Percentiles rank a stretch among this genome's conserved stretches.
These are phyloP conservation scores for Arabidopsis lyrata DNA, from an alignment of 441 rosid genomes.

Conservation along the genomic window DNA sequence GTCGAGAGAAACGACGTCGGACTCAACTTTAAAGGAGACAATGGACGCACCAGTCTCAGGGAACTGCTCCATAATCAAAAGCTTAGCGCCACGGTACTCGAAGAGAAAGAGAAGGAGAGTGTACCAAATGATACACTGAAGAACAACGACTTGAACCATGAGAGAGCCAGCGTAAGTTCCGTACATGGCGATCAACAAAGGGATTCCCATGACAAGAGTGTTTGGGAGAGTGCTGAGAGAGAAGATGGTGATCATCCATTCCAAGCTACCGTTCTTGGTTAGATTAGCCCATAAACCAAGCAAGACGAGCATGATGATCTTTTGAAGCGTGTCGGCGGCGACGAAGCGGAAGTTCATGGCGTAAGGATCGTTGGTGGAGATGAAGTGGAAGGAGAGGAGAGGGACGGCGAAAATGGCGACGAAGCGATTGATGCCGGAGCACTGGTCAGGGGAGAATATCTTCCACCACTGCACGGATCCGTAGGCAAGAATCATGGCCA, in stretches of 20 bases:
- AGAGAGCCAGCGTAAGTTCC: slow-evolving; percentile 56
- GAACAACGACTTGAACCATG: slow-evolving; percentile 76
- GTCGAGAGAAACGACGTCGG: slow-evolving; percentile 71
- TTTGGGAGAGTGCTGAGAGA: slow-evolving; percentile 69
- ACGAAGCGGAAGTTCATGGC: slow-evolving; percentile 67
- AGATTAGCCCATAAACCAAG: slow-evolving; percentile 63
- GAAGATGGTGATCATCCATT: slow-evolving; percentile 76
- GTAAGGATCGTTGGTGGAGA: slow-evolving; percentile 66
- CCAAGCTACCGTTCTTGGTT: slow-evolving; percentile 56
- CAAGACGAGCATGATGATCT: slow-evolving; percentile 56
- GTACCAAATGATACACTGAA: slow-evolving; percentile 84
- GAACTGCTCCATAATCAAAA: slow-evolving; percentile 71
- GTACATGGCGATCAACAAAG: slow-evolving; percentile 72
- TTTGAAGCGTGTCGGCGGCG: slow-evolving; percentile 75
- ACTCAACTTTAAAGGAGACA: slow-evolving; percentile 66
- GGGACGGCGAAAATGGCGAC: slow-evolving; percentile 79
- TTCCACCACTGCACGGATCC: slow-evolving; percentile 83
- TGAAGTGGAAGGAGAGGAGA: slow-evolving; percentile 75
- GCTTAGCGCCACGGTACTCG: slow-evolving; percentile 78
- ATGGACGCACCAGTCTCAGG: slow-evolving; percentile 75
- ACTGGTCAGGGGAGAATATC: slow-evolving; percentile 72
- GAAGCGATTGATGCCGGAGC: slow-evolving; percentile 79
- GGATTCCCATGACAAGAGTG: slow-evolving; percentile 80
- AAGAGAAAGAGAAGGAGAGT: slow-evolving; percentile 69
- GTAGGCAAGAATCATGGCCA: slow-evolving; percentile 75